Evolutionary conservation across 2,329 filamentous ascomycete species (phyloP).

Genomic region (Colletotrichum melonis): DNA sequence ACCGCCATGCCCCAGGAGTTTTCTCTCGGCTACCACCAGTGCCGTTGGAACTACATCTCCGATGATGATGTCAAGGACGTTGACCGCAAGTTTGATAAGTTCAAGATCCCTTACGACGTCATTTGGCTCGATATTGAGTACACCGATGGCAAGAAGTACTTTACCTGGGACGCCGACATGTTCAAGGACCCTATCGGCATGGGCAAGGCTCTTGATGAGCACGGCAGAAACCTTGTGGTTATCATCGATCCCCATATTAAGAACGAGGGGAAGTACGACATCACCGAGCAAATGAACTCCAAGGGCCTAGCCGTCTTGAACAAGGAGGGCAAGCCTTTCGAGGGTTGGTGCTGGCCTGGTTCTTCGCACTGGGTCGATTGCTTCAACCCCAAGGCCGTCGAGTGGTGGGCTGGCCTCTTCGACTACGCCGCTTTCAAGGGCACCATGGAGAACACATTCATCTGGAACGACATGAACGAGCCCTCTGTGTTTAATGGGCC

Average conservation of each 20-base stretch:
- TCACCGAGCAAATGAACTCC: conserved; percentile 84
- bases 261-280: conserved; percentile 81
- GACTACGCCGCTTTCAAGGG: conserved; percentile 90
- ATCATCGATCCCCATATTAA: conserved; percentile 99
- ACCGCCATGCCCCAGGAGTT: conserved; percentile 94
- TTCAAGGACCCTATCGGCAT: conserved; percentile 89
- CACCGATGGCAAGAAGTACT: conserved; percentile 96
- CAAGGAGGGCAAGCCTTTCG: conserved; percentile 89
- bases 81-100: conserved; percentile 94
- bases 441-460: conserved; percentile 85
- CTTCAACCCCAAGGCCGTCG: conserved; percentile 90
- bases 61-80: conserved; percentile 98
- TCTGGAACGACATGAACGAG: conserved; percentile 99
- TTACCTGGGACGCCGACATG: conserved; percentile 92
- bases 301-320: conserved; percentile 88
- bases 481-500: conserved; percentile 98
- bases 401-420: conserved; percentile 93
- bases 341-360: conserved; percentile 99
- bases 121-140: conserved; percentile 99
- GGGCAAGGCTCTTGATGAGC: conserved; percentile 86
- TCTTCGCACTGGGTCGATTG: conserved; percentile 96
- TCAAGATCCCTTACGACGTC: conserved; percentile 95
- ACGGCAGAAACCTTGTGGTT: conserved; percentile 89
- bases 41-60: conserved; percentile 98
- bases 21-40: conserved; percentile 94